phyloP scores from a whole-genome alignment of 2,329 filamentous ascomycete genomes.

The Chaetomiaceae sp. region DNA sequence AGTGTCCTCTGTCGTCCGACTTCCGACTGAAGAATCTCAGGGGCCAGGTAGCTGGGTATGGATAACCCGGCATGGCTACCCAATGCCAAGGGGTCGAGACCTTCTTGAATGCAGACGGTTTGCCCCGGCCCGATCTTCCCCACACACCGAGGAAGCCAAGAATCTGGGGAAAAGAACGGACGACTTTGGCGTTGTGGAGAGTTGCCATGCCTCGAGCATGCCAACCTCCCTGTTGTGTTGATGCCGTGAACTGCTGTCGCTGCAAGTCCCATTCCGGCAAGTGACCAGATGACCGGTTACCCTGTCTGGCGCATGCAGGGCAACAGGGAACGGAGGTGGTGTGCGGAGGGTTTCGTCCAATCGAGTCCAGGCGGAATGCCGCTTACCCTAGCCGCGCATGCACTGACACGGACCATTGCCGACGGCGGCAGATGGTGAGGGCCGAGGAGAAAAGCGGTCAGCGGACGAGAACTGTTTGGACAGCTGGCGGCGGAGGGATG shows the following conservation, averaged over 20 bases:
- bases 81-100: slow-evolving; percentile 5
- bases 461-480: neutral
- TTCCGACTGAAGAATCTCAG: too few relatives aligned
- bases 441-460: slow-evolving; percentile 1
- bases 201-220: neutral
- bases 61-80: neutral
- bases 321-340: neutral
- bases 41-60: too few relatives aligned
- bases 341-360: slow-evolving; percentile 1
- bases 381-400: slow-evolving; percentile 2
- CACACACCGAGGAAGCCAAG: slow-evolving; percentile 9
- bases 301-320: slow-evolving; percentile 5
- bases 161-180: slow-evolving; percentile 18
- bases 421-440: neutral
- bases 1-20: too few relatives aligned
- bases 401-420: slow-evolving; percentile 3
- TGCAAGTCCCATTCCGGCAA: slow-evolving; percentile 15
- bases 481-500: slow-evolving; percentile 1
- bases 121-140: slow-evolving; percentile 3
- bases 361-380: neutral
- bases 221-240: neutral
- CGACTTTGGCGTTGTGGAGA: neutral
- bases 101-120: neutral
- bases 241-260: neutral
- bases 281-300: slow-evolving; percentile 19